Conservation (phyloP, 371 early-diverging fungal species). For the Cokeromyces recurvatus region DNA sequence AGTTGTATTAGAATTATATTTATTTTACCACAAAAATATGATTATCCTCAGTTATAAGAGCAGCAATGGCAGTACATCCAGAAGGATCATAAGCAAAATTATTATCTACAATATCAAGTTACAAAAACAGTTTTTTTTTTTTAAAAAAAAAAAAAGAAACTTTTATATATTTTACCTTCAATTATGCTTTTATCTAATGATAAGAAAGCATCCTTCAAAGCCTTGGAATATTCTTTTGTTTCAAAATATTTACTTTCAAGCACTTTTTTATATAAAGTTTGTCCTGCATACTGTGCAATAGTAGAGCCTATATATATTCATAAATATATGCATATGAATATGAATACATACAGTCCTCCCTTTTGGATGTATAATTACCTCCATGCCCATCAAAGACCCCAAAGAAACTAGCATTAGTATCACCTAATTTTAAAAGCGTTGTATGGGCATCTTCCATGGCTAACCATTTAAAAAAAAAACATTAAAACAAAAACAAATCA, state of each 20-base stretch:
- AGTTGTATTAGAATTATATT: too few relatives aligned
- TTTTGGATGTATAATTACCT: too few relatives aligned
- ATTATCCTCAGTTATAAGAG: constrained; percentile 22
- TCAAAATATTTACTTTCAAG: constrained; percentile 55
- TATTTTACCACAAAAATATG: constrained; percentile 23
- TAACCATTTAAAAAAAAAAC: constrained; percentile 20
- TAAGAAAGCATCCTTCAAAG: constrained; percentile 67
- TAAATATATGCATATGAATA: too few relatives aligned
- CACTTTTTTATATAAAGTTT: constrained; percentile 67
- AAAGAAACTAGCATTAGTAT: constrained; percentile 68
- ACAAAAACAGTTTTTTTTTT: not conserved
- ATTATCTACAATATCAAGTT: constrained; percentile 44
- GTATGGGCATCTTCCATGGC: constrained; percentile 97
- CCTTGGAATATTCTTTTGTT: constrained; percentile 38
- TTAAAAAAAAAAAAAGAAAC: too few relatives aligned
- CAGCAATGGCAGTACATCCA: constrained; percentile 91
- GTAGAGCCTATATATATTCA: constrained; percentile 34
- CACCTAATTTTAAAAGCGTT: constrained; percentile 66
- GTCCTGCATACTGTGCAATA: constrained; percentile 83
- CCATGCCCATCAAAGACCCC: constrained; percentile 97
- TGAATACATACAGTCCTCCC: too few relatives aligned
- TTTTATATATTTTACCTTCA: constrained; percentile 43
- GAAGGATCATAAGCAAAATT: constrained; percentile 70
- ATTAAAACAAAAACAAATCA: not conserved
- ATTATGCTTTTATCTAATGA: constrained; percentile 71